A percentile compares a stretch with the other conserved stretches of the same genome.
These are phyloP conservation scores for Tremella yokohamensis DNA, from an alignment of 768 basidiomycete species.

Conservation along the genomic window DNA sequence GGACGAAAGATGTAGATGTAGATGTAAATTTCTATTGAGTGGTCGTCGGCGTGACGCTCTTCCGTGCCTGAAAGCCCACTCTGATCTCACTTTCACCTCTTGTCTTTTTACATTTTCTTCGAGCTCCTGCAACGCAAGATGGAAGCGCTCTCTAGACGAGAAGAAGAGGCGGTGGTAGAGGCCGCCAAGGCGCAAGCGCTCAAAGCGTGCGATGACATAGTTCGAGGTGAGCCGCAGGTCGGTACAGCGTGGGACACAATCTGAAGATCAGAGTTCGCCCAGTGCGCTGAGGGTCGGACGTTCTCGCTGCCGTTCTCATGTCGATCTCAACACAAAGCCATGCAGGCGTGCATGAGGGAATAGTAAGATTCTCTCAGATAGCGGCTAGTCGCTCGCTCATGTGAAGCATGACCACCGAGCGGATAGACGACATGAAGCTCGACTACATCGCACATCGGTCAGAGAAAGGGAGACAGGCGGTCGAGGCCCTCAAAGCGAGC, in stretches of 20 bases:
- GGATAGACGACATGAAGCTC: slow-evolving; percentile 33
- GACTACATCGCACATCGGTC: slow-evolving; percentile 42
- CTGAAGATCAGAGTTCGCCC: slow-evolving; percentile 32
- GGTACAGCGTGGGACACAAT: not conserved
- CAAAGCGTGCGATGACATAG: slow-evolving; percentile 40
- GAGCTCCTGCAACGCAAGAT: slow-evolving; percentile 11
- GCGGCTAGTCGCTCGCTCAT: not conserved
- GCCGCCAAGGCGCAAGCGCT: slow-evolving; percentile 29
- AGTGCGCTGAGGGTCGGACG: slow-evolving; percentile 38
- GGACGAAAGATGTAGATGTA: too few species aligned
- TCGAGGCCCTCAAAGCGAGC: slow-evolving; percentile 28
- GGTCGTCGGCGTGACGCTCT: too few species aligned
- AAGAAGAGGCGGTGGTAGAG: slow-evolving; percentile 39
- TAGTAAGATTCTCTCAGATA: slow-evolving; percentile 26
- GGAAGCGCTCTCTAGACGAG: slow-evolving; percentile 42
- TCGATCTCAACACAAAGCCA: slow-evolving; percentile 30
- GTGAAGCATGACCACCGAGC: slow-evolving; percentile 29
- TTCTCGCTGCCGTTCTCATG: slow-evolving; percentile 41
- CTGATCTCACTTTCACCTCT: too few species aligned
- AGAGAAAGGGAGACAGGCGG: slow-evolving; percentile 34
- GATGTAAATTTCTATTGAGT: too few species aligned
- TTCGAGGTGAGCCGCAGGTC: slow-evolving; percentile 27
- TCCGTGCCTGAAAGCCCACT: too few species aligned
- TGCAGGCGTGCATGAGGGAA: slow-evolving; percentile 40
- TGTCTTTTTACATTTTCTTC: too few species aligned